Conservation (phyloP, 306 rosid genomes). For the Trifolium fragiferum region DNA sequence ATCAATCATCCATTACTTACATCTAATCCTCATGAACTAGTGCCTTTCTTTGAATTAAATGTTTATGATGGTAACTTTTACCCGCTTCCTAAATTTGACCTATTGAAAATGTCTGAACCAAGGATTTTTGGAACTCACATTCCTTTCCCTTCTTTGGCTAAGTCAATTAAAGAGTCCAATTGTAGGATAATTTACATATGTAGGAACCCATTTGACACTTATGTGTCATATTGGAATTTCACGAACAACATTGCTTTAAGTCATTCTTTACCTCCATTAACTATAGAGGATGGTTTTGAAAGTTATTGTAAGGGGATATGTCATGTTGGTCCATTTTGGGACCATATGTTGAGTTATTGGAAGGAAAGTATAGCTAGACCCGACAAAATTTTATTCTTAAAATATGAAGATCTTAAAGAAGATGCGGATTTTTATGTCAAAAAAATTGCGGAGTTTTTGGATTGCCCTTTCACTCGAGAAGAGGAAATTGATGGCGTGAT, state of each 20-base stretch:
- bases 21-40: constrained; percentile 59
- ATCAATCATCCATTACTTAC: constrained; percentile 51
- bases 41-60: constrained; percentile 54
- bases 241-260: constrained; percentile 22
- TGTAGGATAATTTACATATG: constrained; percentile 54
- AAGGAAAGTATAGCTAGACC: constrained; percentile 56
- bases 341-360: constrained; percentile 63
- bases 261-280: not conserved
- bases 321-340: constrained; percentile 60
- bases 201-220: constrained; percentile 66
- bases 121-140: constrained; percentile 64
- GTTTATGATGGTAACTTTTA: constrained; percentile 32
- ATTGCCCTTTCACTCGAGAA: constrained; percentile 46
- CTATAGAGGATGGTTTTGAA: constrained; percentile 56
- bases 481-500: constrained; percentile 52
- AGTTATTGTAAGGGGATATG: constrained; percentile 52
- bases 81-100: not conserved
- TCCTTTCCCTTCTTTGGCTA: constrained; percentile 51
- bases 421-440: constrained; percentile 40
- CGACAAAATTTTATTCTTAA: constrained; percentile 56
- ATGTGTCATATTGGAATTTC: constrained; percentile 55
- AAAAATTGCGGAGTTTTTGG: constrained; percentile 53
- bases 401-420: constrained; percentile 59
- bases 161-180: constrained; percentile 45
- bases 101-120: constrained; percentile 32